These are phyloP conservation scores for Pachysolen tannophilus DNA, from an alignment of 805 yeast genomes.

Conservation along the genomic window DNA sequence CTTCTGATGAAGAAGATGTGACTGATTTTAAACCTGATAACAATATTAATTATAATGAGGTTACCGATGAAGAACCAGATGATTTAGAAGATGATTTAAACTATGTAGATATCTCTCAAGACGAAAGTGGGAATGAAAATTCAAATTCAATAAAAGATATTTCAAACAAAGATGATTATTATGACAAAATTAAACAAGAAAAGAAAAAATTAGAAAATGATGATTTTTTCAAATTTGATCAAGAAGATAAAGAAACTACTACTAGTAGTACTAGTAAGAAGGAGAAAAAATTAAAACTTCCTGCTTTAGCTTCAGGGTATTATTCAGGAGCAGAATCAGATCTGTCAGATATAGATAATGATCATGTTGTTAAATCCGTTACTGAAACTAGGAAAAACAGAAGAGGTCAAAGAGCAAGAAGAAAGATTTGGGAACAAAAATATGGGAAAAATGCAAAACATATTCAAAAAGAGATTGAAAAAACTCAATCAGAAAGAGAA, in stretches of 20 bases:
- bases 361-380: slow-evolving; percentile 41
- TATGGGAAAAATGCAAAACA: slow-evolving; percentile 83
- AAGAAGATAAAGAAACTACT: slow-evolving; percentile 10
- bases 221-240: slow-evolving; percentile 30
- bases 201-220: slow-evolving; percentile 20
- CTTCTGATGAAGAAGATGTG: slow-evolving; percentile 35
- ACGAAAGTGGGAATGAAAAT: slow-evolving; percentile 9
- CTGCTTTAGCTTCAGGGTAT: slow-evolving; percentile 73
- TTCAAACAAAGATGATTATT: slow-evolving; percentile 5
- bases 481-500: slow-evolving; percentile 47
- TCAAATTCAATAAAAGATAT: neutral
- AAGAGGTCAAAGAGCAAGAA: slow-evolving; percentile 96
- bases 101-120: slow-evolving; percentile 17
- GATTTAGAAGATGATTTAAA: slow-evolving; percentile 23
- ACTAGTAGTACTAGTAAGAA: too few relatives aligned
- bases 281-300: slow-evolving; percentile 32
- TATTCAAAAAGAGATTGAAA: slow-evolving; percentile 55
- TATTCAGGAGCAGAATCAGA: slow-evolving; percentile 75
- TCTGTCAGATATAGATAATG: slow-evolving; percentile 37
- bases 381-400: slow-evolving; percentile 69
- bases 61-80: slow-evolving; percentile 60
- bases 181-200: slow-evolving; percentile 4
- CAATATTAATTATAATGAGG: slow-evolving; percentile 42
- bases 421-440: slow-evolving; percentile 92
- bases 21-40: slow-evolving; percentile 22